Percentiles rank a stretch among this genome's conserved stretches.
Evolutionary conservation across 352 stramenopile genomes (phyloP).

Genomic region (Pythium insidiosum): DNA sequence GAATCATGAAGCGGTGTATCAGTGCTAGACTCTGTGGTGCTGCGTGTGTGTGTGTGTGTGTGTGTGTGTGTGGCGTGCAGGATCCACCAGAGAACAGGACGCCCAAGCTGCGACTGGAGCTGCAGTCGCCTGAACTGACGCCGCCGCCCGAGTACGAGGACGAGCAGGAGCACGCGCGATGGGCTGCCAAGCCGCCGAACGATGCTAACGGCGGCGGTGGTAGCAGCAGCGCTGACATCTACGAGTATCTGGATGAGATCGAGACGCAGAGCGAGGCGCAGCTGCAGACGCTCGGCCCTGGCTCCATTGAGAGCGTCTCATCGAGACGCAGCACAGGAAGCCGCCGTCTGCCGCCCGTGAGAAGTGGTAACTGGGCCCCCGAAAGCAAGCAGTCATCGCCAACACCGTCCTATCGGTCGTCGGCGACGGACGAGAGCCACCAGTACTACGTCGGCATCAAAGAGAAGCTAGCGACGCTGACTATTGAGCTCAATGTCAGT

Average conservation of each 20-base stretch:
- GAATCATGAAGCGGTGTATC: not conserved
- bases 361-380: not conserved
- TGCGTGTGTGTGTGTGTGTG: too few relatives aligned
- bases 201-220: slow-evolving; percentile 1
- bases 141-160: slow-evolving; percentile 29
- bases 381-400: slow-evolving; percentile 15
- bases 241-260: slow-evolving; percentile 72
- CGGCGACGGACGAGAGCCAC: slow-evolving; percentile 24
- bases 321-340: too few relatives aligned
- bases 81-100: slow-evolving; percentile 3
- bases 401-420: slow-evolving; percentile 23
- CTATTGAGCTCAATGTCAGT: slow-evolving; percentile 68
- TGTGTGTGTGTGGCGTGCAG: too few relatives aligned
- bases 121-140: slow-evolving; percentile 30
- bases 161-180: too few relatives aligned
- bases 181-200: slow-evolving; percentile 16
- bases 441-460: slow-evolving; percentile 69
- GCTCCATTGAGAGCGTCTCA: too few relatives aligned
- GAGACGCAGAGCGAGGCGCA: slow-evolving; percentile 55
- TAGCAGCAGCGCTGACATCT: slow-evolving; percentile 36
- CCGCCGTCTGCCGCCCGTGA: not conserved
- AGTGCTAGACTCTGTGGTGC: too few relatives aligned
- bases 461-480: slow-evolving; percentile 70
- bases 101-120: slow-evolving; percentile 26
- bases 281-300: slow-evolving; percentile 20